These are phyloP conservation scores for Phaeosphaeria sp. DNA, from an alignment of 2,329 filamentous ascomycete species.

Conservation along the genomic window DNA sequence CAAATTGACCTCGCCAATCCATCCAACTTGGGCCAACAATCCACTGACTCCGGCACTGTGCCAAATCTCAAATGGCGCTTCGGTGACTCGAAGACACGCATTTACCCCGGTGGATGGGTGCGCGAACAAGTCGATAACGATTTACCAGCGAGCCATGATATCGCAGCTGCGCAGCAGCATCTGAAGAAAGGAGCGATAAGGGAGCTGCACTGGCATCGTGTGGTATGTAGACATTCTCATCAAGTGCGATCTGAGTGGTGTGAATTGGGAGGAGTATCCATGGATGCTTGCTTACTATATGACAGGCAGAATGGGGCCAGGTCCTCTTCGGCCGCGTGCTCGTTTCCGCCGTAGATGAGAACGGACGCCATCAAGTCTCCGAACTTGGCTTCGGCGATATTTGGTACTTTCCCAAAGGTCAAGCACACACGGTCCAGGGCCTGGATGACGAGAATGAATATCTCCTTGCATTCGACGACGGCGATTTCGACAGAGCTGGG, in stretches of 20 bases:
- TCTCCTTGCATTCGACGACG: slow-evolving; percentile 70
- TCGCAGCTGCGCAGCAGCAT: slow-evolving; percentile 72
- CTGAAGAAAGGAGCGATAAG: slow-evolving; percentile 71
- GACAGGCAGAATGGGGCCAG: slow-evolving; percentile 70
- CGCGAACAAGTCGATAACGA: slow-evolving; percentile 72
- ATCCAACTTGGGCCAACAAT: slow-evolving; percentile 66
- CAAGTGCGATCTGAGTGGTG: too few relatives aligned
- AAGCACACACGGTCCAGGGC: slow-evolving; percentile 68
- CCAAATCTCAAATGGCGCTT: slow-evolving; percentile 74
- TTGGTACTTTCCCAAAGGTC: slow-evolving; percentile 73
- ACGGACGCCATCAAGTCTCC: slow-evolving; percentile 63
- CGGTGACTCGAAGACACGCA: slow-evolving; percentile 68
- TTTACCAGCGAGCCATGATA: slow-evolving; percentile 69
- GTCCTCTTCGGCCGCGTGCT: slow-evolving; percentile 65
- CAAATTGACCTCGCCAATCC: slow-evolving; percentile 68
- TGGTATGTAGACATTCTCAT: slow-evolving; percentile 54
- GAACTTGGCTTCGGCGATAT: slow-evolving; percentile 67
- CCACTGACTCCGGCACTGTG: slow-evolving; percentile 68
- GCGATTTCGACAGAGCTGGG: slow-evolving; percentile 69
- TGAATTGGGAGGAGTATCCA: neutral
- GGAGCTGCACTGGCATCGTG: slow-evolving; percentile 71
- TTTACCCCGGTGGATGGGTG: slow-evolving; percentile 70
- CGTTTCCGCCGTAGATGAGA: slow-evolving; percentile 67
- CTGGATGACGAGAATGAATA: slow-evolving; percentile 72
- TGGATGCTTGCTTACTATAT: neutral